Base-by-base conservation (phyloP, 2,329 filamentous ascomycete species). In the Aspergillus chevalieri region DNA sequence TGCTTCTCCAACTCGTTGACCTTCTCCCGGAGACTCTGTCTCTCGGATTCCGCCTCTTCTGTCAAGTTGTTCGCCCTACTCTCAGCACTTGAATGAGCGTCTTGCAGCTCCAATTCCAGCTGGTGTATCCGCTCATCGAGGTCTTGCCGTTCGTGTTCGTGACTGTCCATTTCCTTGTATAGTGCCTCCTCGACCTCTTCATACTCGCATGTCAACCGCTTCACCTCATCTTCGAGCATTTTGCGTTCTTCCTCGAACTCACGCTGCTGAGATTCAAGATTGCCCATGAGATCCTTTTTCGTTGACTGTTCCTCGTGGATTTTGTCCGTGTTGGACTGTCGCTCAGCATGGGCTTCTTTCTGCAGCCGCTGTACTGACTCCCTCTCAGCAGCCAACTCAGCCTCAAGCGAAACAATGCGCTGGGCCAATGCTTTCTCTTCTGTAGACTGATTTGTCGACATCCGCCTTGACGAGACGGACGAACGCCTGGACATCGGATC, bases 121-220 rank as follows among this genome's bases (percentile, higher is more conserved):
- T 77, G 74, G 43, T 82, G 82, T 28, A 90, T 74, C 50, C 78
- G 84, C 43, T 86, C 81, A 54, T 92, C 85, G 42, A 84, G 78
- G 2, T 80, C 79, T 3, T 81, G 82, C 61, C 84, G 87, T 61
- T 93, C 87, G 57, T 94, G 85, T 57, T 96, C 89, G 41, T 88
- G 81, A 38, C 87, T 90, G 59, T 89, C 89, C 39, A 89, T 79
- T 48, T 92, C 81, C 52, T 89, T 81, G 59, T 96, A 91, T 46
- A 97, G 81, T 63, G 95, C 91, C 61, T 96, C 91, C 69, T 98
- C 93, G 5, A 87, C 80, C 58, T 97, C 89, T 64, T 97, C 93
- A 30, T 0, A 93, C 75, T 47, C 85, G 86, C 47, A 84, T 77
- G 62, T 86, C 91, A 50, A 79, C 12, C 81, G 79, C 58, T 84